Conservation (phyloP, 2,329 filamentous ascomycete species). For the Arthrocladium fulminans region DNA sequence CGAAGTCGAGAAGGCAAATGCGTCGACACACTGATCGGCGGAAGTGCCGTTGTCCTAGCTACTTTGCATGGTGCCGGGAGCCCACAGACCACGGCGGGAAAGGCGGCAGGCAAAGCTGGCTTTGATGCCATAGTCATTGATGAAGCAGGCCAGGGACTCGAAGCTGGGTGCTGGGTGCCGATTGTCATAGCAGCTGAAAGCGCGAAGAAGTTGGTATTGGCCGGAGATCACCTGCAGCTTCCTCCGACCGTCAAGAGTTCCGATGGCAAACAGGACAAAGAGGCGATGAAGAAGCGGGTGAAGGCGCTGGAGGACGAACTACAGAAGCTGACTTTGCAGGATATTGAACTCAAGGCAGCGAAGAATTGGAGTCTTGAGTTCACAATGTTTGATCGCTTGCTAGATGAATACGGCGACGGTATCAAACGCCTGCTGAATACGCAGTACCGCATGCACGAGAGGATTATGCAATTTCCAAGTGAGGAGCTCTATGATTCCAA, state of each 20-base stretch:
- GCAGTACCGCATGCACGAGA: slow-evolving; percentile 96
- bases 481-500: slow-evolving; percentile 75
- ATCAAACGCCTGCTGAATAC: slow-evolving; percentile 95
- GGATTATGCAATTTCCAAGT: slow-evolving; percentile 91
- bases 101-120: slow-evolving; percentile 66
- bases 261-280: slow-evolving; percentile 28
- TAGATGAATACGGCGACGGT: slow-evolving; percentile 66
- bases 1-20: slow-evolving; percentile 75
- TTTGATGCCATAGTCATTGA: slow-evolving; percentile 96
- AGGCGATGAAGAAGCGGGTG: slow-evolving; percentile 35
- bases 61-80: slow-evolving; percentile 81
- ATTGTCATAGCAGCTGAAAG: slow-evolving; percentile 55
- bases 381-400: slow-evolving; percentile 86
- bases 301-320: slow-evolving; percentile 30
- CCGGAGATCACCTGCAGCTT: slow-evolving; percentile 88
- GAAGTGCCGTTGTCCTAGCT: slow-evolving; percentile 79
- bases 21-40: slow-evolving; percentile 62
- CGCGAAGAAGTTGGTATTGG: slow-evolving; percentile 69
- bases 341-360: slow-evolving; percentile 24
- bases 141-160: slow-evolving; percentile 88
- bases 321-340: slow-evolving; percentile 29
- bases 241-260: slow-evolving; percentile 80
- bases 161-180: slow-evolving; percentile 95
- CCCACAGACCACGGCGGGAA: slow-evolving; percentile 27
- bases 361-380: slow-evolving; percentile 62